Conservation (phyloP, 768 basidiomycete genomes). For the Trametes villosa region DNA sequence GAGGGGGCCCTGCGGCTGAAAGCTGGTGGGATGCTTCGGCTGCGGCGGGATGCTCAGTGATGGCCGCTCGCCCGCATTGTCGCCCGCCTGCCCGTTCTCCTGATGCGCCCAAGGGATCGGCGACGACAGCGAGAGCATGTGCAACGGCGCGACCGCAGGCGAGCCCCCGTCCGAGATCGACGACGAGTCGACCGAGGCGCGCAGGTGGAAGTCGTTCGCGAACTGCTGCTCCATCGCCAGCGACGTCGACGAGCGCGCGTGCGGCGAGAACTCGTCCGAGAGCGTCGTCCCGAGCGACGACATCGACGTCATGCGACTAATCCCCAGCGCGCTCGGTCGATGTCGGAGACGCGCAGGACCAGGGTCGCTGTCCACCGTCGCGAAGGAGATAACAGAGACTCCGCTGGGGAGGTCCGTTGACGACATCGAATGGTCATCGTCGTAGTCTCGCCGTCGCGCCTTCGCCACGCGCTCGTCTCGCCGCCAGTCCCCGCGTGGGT, state of each 20-base stretch:
- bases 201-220: conserved; percentile 72
- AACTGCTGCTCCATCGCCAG: conserved; percentile 78
- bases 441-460: conserved; percentile 80
- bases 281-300: conserved; percentile 77
- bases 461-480: conserved; percentile 70
- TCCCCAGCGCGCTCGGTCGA: conserved; percentile 63
- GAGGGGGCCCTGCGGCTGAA: conserved; percentile 43
- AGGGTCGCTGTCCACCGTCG: conserved; percentile 86
- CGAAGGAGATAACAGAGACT: conserved; percentile 79
- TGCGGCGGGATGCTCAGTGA: conserved; percentile 31
- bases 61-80: conserved; percentile 29
- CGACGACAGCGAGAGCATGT: conserved; percentile 72
- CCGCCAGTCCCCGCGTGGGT: conserved; percentile 46
- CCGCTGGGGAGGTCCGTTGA: conserved; percentile 84
- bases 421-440: conserved; percentile 92
- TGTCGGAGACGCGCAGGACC: conserved; percentile 71
- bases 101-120: conserved; percentile 43
- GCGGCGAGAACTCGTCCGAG: conserved; percentile 69
- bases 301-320: conserved; percentile 76
- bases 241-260: conserved; percentile 79
- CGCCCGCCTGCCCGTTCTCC: conserved; percentile 28
- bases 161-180: conserved; percentile 68
- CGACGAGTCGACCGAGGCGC: conserved; percentile 67
- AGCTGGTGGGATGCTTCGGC: conserved; percentile 36
- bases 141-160: conserved; percentile 67